Evolutionary conservation across 768 basidiomycete species (phyloP).

Genomic region (Phaeotremella fagi): DNA sequence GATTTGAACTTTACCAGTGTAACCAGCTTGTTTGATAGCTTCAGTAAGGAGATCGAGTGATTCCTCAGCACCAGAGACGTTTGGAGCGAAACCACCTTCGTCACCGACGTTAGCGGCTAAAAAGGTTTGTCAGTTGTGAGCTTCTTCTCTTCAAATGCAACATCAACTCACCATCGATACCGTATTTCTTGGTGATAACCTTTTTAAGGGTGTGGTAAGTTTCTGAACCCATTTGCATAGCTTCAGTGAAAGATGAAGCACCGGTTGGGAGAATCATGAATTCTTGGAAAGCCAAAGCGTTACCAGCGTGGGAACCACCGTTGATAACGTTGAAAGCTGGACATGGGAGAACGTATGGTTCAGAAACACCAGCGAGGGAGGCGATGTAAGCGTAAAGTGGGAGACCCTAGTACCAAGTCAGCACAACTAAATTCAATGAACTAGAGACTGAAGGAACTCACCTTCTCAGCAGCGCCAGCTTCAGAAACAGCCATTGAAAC

Average conservation of each 20-base stretch:
- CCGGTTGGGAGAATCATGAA: slow-evolving; percentile 99
- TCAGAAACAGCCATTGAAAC: slow-evolving; percentile 92
- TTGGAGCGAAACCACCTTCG: slow-evolving; percentile 98
- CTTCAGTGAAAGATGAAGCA: slow-evolving; percentile 84
- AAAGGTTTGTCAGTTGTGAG: not conserved
- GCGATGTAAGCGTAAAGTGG: slow-evolving; percentile 96
- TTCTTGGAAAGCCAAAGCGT: slow-evolving; percentile 99
- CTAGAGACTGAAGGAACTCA: slow-evolving; percentile 18
- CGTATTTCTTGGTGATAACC: slow-evolving; percentile 98
- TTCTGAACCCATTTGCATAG: slow-evolving; percentile 95
- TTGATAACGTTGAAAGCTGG: slow-evolving; percentile 99
- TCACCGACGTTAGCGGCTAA: slow-evolving; percentile 98
- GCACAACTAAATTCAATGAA: not conserved
- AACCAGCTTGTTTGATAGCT: slow-evolving; percentile 96
- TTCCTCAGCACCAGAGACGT: slow-evolving; percentile 94
- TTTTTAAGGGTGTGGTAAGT: slow-evolving; percentile 98
- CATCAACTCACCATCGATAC: slow-evolving; percentile 76
- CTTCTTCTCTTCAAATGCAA: not conserved
- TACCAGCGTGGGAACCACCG: slow-evolving; percentile 98
- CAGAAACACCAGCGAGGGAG: slow-evolving; percentile 88
- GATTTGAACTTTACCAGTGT: slow-evolving; percentile 98
- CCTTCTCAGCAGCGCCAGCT: slow-evolving; percentile 89
- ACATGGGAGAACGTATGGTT: slow-evolving; percentile 84
- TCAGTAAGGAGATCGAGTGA: slow-evolving; percentile 90
- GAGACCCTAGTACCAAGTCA: slow-evolving; percentile 55